Evolutionary conservation across 352 stramenopile species (phyloP).

Genomic region (Phytophthora nicotianae): DNA sequence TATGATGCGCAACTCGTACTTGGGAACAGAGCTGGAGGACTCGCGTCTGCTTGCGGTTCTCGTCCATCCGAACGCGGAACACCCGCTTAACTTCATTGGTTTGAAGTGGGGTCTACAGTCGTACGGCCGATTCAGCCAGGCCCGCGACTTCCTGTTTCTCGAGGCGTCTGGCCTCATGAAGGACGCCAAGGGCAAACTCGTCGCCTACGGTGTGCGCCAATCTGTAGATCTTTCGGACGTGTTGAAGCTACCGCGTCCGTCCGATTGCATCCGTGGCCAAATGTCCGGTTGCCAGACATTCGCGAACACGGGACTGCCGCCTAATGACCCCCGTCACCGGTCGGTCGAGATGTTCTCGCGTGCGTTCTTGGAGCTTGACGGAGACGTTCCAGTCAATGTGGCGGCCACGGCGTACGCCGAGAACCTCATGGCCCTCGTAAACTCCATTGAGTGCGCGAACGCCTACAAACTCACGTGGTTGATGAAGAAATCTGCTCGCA

Average conservation of each 20-base stretch:
- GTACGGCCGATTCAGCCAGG: conserved; percentile 43
- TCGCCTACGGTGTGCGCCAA: conserved; percentile 47
- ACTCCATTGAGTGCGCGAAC: conserved; percentile 46
- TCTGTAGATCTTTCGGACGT: conserved; percentile 37
- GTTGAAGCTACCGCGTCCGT: conserved; percentile 32
- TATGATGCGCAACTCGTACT: conserved; percentile 45
- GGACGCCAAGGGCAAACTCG: conserved; percentile 31
- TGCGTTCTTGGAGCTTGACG: conserved; percentile 41
- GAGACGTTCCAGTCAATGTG: conserved; percentile 41
- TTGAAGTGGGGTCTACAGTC: conserved; percentile 52
- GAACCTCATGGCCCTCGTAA: conserved; percentile 40
- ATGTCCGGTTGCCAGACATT: conserved; percentile 47
- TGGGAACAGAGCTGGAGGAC: conserved; percentile 45
- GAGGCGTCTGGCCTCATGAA: conserved; percentile 45
- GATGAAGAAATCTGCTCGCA: conserved; percentile 30
- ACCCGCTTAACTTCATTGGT: conserved; percentile 54
- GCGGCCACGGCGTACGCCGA: conserved; percentile 33
- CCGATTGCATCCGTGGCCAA: conserved; percentile 38
- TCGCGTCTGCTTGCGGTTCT: conserved; percentile 44
- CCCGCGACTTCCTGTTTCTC: conserved; percentile 55
- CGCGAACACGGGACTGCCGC: conserved; percentile 24
- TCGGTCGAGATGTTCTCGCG: conserved; percentile 50
- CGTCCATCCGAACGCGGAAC: conserved; percentile 27
- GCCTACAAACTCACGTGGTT: conserved; percentile 54
- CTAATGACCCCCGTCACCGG: conserved; percentile 26